Conservation (phyloP, 495 filamentous ascomycete genomes). For the Astrothelium macrocarpum region DNA sequence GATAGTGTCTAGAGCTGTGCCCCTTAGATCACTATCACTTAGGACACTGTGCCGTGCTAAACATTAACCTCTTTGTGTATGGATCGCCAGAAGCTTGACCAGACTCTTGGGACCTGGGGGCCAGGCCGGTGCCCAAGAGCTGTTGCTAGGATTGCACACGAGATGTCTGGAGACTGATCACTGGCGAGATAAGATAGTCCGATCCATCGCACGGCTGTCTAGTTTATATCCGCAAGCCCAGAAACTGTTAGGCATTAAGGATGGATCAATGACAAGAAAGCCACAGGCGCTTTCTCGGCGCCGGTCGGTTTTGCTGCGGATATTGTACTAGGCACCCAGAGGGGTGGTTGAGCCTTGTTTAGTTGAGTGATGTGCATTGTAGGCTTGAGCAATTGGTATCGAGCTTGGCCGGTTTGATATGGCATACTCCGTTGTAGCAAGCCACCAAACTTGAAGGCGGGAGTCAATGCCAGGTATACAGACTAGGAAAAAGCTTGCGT, state of each 20-base stretch:
- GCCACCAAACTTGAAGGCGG: background rate
- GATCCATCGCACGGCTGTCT: background rate
- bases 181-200: background rate
- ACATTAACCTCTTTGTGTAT: background rate
- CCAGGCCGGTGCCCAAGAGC: background rate
- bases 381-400: background rate
- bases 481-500: background rate
- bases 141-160: background rate
- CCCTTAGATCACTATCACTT: background rate
- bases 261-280: background rate
- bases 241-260: background rate
- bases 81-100: background rate
- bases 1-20: background rate
- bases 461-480: background rate
- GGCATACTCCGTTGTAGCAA: background rate
- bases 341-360: background rate
- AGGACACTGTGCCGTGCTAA: background rate
- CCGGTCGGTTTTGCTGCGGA: background rate
- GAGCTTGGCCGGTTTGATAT: background rate
- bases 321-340: too few species aligned
- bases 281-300: background rate
- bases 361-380: background rate
- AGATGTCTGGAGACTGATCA: too few species aligned
- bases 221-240: background rate
- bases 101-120: background rate